Conservation (phyloP, 148 eudicot genomes). For the Fagopyrum homotropicum region DNA sequence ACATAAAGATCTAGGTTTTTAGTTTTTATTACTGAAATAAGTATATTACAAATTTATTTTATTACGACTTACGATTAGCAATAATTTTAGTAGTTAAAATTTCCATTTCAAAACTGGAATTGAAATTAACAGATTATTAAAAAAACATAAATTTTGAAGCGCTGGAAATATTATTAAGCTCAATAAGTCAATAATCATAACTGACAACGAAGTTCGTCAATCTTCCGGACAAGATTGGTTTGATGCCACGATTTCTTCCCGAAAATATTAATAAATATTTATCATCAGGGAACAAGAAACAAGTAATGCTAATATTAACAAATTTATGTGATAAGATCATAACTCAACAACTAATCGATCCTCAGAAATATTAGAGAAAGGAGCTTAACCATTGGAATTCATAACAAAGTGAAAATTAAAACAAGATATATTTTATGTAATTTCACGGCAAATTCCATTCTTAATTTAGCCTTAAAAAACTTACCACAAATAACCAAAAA, state of each 20-base stretch:
- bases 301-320: too few relatives aligned
- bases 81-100: neutral
- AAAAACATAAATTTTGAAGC: neutral
- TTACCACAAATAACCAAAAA: neutral
- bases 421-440: neutral
- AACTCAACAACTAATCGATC: neutral
- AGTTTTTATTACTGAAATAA: too few relatives aligned
- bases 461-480: neutral
- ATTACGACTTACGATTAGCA: neutral
- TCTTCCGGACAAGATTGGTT: neutral
- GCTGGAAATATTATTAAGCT: neutral
- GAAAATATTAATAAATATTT: too few relatives aligned
- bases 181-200: neutral
- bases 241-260: conserved; percentile 1
- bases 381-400: neutral
- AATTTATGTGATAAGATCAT: too few relatives aligned
- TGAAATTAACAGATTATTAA: neutral
- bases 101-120: neutral
- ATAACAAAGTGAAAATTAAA: neutral
- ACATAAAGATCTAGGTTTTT: too few relatives aligned
- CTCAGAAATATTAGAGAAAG: neutral
- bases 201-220: conserved; percentile 1
- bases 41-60: too few relatives aligned
- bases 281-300: neutral
- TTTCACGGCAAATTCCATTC: neutral